These are phyloP conservation scores for Fusarium multiceps DNA, from an alignment of 2,329 filamentous ascomycete species.

Conservation along the genomic window DNA sequence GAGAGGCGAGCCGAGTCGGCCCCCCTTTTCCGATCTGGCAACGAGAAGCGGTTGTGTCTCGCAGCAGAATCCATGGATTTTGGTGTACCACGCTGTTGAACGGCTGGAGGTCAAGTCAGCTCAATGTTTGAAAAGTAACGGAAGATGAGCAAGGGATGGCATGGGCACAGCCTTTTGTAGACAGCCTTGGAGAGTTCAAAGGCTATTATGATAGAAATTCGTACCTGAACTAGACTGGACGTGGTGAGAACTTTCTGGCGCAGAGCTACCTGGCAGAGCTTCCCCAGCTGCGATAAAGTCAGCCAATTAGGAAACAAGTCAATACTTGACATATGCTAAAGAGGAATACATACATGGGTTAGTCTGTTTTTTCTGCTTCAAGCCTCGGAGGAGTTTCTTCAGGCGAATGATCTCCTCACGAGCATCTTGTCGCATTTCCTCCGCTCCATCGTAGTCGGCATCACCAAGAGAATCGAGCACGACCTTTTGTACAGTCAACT, in stretches of 20 bases:
- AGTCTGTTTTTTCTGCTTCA: constrained; percentile 18
- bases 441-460: constrained; percentile 45
- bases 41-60: constrained; percentile 19
- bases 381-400: constrained; percentile 45
- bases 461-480: constrained; percentile 56
- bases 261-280: background rate
- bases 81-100: constrained; percentile 2
- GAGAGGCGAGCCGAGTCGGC: constrained; percentile 35
- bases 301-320: background rate
- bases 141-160: background rate
- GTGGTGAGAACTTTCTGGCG: background rate
- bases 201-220: background rate
- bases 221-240: constrained; percentile 28
- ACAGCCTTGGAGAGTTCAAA: background rate
- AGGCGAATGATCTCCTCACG: constrained; percentile 48
- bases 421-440: constrained; percentile 46
- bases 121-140: background rate
- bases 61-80: constrained; percentile 40
- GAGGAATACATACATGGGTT: constrained; percentile 10
- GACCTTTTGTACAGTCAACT: constrained; percentile 57
- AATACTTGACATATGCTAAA: background rate
- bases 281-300: background rate
- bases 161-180: background rate
- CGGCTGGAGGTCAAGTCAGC: constrained; percentile 31
- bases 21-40: constrained; percentile 49